phyloP scores from a whole-genome alignment of 257 asterid genomes.

The Solanum pennellii region DNA sequence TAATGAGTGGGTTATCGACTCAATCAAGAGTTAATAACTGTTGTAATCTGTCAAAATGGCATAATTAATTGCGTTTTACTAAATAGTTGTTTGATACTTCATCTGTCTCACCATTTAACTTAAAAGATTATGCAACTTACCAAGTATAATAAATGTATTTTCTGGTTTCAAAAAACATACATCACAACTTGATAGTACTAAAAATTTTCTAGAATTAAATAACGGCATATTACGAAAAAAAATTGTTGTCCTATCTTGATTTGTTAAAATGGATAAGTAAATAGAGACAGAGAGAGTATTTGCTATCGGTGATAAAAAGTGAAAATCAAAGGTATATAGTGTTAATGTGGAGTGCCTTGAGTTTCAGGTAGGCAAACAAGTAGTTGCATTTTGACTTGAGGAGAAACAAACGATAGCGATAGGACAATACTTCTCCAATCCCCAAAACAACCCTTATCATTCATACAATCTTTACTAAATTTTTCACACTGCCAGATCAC shows the following conservation, averaged over 20 bases:
- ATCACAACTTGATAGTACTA: too few species aligned
- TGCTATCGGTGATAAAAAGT: not conserved
- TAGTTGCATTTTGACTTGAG: not conserved
- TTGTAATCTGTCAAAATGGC: not conserved
- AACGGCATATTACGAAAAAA: too few species aligned
- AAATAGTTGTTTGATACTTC: too few species aligned
- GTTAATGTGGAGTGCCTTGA: not conserved
- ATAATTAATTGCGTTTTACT: not conserved
- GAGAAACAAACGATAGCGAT: not conserved
- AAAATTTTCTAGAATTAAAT: too few species aligned
- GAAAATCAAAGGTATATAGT: not conserved
- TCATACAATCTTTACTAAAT: not conserved
- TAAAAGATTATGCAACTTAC: too few species aligned
- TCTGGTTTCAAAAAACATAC: too few species aligned
- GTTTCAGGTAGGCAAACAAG: not conserved
- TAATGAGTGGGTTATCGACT: not conserved
- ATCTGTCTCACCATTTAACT: too few species aligned
- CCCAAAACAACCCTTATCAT: not conserved
- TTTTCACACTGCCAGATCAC: not conserved
- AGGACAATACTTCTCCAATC: not conserved
- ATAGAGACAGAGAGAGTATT: fast-evolving
- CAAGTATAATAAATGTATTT: too few species aligned
- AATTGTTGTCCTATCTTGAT: too few species aligned
- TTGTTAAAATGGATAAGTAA: too few species aligned
- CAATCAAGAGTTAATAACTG: too few species aligned